phyloP scores from a whole-genome alignment of 2,329 filamentous ascomycete species.

The Coccinonectria pachysandricola region DNA sequence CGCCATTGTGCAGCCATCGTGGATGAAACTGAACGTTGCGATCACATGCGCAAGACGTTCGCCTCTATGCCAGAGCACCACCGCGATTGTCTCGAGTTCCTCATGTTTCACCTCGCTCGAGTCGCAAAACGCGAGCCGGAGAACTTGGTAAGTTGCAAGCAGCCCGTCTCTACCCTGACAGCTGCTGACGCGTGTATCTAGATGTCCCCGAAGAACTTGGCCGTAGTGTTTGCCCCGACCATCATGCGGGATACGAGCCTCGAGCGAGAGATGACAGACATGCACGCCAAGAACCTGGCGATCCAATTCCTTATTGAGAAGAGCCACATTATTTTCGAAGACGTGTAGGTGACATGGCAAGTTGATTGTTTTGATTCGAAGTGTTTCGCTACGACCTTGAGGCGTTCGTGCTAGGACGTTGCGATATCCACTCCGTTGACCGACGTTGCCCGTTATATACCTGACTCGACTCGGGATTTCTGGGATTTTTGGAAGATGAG shows the following conservation, averaged over 20 bases:
- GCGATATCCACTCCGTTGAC: conserved; percentile 22
- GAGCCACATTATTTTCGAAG: conserved; percentile 68
- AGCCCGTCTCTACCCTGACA: background rate
- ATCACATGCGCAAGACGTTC: conserved; percentile 63
- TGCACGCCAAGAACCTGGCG: conserved; percentile 83
- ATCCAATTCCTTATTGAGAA: conserved; percentile 92
- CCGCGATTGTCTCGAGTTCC: conserved; percentile 80
- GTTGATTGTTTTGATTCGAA: no score
- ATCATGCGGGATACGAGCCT: conserved; percentile 89
- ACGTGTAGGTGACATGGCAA: conserved; percentile 17
- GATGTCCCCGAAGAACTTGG: conserved; percentile 95
- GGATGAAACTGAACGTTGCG: conserved; percentile 56
- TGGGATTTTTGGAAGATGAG: no score
- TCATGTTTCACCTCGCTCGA: conserved; percentile 84
- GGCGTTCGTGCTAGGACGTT: conserved; percentile 21
- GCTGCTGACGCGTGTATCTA: conserved; percentile 23
- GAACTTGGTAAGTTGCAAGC: conserved; percentile 56
- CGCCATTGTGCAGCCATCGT: conserved; percentile 46
- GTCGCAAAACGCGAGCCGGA: conserved; percentile 75
- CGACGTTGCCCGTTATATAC: no score
- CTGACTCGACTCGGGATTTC: no score
- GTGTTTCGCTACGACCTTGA: conserved; percentile 7
- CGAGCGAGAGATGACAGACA: conserved; percentile 91
- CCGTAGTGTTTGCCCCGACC: conserved; percentile 94
- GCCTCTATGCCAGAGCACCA: conserved; percentile 73